A percentile compares a stretch with the other conserved stretches of the same genome.
These are phyloP conservation scores for Nidularia pulvinata DNA, from an alignment of 768 basidiomycete genomes.

Conservation along the genomic window DNA sequence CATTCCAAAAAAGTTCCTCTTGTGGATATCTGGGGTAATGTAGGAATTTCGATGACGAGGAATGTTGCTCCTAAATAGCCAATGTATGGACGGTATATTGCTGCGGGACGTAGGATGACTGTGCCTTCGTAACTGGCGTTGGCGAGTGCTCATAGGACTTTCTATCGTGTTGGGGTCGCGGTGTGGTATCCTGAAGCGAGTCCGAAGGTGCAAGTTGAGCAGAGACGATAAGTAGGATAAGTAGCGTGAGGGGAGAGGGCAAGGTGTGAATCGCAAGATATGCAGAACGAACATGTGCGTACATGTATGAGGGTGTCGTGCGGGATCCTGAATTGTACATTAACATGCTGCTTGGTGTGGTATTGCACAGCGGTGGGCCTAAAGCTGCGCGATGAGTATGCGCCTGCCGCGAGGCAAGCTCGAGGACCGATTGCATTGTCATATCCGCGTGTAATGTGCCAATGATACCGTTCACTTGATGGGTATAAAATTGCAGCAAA, in stretches of 20 bases:
- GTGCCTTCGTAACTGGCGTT: conserved; percentile 21
- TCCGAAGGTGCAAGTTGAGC: background rate
- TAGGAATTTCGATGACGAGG: conserved; percentile 63
- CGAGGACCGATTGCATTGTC: conserved; percentile 2
- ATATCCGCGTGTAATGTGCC: background rate
- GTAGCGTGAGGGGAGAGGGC: background rate
- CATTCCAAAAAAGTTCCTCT: conserved; percentile 78
- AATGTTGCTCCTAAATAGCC: conserved; percentile 77
- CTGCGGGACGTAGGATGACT: conserved; percentile 15
- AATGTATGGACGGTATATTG: conserved; percentile 49
- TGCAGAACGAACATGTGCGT: conserved; percentile 11
- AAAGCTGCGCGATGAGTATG: conserved; percentile 8
- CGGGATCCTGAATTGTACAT: conserved; percentile 9
- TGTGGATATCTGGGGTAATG: conserved; percentile 58
- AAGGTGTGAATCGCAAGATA: conserved; percentile 6
- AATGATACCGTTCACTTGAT: background rate
- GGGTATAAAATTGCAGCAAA: background rate
- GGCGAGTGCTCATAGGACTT: conserved; percentile 15
- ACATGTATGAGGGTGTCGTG: conserved; percentile 13
- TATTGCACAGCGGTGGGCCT: conserved; percentile 3
- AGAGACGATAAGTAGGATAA: conserved; percentile 5
- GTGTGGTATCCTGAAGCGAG: background rate
- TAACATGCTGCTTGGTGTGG: conserved; percentile 9
- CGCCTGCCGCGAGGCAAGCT: conserved; percentile 4
- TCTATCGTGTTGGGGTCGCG: background rate